A percentile compares a stretch with the other conserved stretches of the same genome.
Conservation (phyloP, 768 basidiomycete genomes). For the Boletus speciosus region DNA sequence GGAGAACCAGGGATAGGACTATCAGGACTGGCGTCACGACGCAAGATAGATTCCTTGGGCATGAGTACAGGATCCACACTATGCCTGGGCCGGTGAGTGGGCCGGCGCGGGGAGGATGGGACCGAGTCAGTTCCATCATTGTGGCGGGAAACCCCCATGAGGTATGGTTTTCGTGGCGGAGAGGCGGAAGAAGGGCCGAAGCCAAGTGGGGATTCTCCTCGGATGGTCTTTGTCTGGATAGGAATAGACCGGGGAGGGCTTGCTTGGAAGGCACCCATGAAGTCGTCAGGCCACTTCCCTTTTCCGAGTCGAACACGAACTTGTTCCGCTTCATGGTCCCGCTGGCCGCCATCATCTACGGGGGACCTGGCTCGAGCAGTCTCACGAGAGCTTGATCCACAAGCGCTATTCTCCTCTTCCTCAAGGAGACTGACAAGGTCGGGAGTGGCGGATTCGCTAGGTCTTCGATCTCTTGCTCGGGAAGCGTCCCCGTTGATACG, state of each 20-base stretch:
- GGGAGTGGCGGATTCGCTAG: slow-evolving; percentile 57
- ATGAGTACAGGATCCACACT: slow-evolving; percentile 54
- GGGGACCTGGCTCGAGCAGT: slow-evolving; percentile 22
- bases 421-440: slow-evolving; percentile 70
- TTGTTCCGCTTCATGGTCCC: slow-evolving; percentile 30
- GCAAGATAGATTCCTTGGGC: slow-evolving; percentile 46
- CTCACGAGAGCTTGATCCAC: slow-evolving; percentile 43
- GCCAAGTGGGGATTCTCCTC: slow-evolving; percentile 18
- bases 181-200: slow-evolving; percentile 40
- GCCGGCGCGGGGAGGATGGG: slow-evolving; percentile 41
- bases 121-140: slow-evolving; percentile 48
- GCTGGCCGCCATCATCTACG: slow-evolving; percentile 19
- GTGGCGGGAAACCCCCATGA: slow-evolving; percentile 42
- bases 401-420: slow-evolving; percentile 57
- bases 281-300: slow-evolving; percentile 83
- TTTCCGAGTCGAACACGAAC: slow-evolving; percentile 59
- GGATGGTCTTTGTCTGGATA: slow-evolving; percentile 18
- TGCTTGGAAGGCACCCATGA: slow-evolving; percentile 55
- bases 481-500: slow-evolving; percentile 26
- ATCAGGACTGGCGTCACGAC: slow-evolving; percentile 61
- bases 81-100: slow-evolving; percentile 62
- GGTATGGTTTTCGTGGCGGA: slow-evolving; percentile 55
- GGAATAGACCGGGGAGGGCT: slow-evolving; percentile 31
- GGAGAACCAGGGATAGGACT: slow-evolving; percentile 33
- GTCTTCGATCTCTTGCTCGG: slow-evolving; percentile 52